These are phyloP conservation scores for Colletotrichum melonis DNA, from an alignment of 2,329 filamentous ascomycete genomes.

Conservation along the genomic window DNA sequence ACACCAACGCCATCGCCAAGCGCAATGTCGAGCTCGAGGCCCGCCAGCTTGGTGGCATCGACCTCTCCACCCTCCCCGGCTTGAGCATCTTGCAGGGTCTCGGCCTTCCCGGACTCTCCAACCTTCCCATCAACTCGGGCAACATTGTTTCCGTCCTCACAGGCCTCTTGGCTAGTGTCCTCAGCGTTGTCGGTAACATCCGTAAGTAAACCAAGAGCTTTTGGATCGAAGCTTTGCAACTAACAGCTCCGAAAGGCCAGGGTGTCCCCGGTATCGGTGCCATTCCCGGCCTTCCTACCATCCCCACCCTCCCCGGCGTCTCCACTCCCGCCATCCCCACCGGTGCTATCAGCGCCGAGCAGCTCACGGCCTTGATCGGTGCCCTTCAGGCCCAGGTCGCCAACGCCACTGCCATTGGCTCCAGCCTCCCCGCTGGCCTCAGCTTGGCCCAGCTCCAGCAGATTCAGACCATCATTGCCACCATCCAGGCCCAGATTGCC, in stretches of 20 bases:
- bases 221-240: too few relatives aligned
- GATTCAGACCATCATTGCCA: background rate
- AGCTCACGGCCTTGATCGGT: background rate
- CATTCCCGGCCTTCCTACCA: background rate
- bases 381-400: background rate
- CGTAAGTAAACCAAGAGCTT: background rate
- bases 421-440: background rate
- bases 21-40: slow-evolving; percentile 1
- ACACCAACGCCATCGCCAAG: background rate
- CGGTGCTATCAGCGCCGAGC: background rate
- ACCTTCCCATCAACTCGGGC: background rate
- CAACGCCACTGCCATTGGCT: background rate
- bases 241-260: background rate
- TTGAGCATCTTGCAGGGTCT: accelerated
- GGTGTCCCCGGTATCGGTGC: background rate
- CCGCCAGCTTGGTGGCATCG: background rate
- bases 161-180: background rate
- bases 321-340: background rate
- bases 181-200: background rate
- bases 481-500: background rate
- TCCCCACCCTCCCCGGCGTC: background rate
- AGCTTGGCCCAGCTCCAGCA: background rate
- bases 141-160: background rate
- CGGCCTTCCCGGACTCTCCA: background rate
- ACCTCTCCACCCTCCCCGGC: background rate